Conservation (phyloP, 371 early-diverging fungal species). For the Mucor lusitanicus region DNA sequence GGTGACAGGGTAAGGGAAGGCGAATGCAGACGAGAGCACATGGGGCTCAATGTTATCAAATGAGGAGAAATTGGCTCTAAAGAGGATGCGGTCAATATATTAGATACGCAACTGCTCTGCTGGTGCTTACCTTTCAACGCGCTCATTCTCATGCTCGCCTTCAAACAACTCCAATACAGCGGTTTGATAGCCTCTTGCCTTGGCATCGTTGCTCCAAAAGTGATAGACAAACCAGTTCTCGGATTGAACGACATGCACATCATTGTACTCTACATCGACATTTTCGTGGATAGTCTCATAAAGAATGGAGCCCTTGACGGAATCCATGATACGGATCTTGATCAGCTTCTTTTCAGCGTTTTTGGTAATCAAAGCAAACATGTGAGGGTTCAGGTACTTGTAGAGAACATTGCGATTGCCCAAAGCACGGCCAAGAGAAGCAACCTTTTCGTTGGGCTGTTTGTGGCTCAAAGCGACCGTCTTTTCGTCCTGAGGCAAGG, state of each 20-base stretch:
- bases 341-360: slow-evolving; percentile 32
- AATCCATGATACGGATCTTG: slow-evolving; percentile 78
- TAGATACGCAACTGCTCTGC: not conserved
- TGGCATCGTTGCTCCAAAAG: slow-evolving; percentile 80
- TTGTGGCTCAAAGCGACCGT: slow-evolving; percentile 50
- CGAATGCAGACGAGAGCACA: slow-evolving; percentile 75
- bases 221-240: slow-evolving; percentile 92
- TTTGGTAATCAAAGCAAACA: slow-evolving; percentile 68
- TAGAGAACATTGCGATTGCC: slow-evolving; percentile 93
- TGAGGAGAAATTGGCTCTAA: slow-evolving; percentile 74
- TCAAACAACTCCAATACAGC: slow-evolving; percentile 88
- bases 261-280: slow-evolving; percentile 58
- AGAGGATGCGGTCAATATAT: not conserved
- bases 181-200: slow-evolving; percentile 55
- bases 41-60: slow-evolving; percentile 69
- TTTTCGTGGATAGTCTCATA: slow-evolving; percentile 70
- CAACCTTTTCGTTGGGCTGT: slow-evolving; percentile 59
- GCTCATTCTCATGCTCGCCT: slow-evolving; percentile 72
- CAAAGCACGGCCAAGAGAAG: slow-evolving; percentile 89
- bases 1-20: slow-evolving; percentile 68
- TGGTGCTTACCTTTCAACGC: slow-evolving; percentile 62
- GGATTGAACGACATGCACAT: slow-evolving; percentile 65
- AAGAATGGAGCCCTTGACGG: slow-evolving; percentile 82
- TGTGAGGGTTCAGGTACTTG: slow-evolving; percentile 95
- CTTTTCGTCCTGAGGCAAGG: slow-evolving; percentile 61